Evolutionary conservation across 805 yeast genomes (phyloP).

Genomic region (Grigorovia transvaalensis): DNA sequence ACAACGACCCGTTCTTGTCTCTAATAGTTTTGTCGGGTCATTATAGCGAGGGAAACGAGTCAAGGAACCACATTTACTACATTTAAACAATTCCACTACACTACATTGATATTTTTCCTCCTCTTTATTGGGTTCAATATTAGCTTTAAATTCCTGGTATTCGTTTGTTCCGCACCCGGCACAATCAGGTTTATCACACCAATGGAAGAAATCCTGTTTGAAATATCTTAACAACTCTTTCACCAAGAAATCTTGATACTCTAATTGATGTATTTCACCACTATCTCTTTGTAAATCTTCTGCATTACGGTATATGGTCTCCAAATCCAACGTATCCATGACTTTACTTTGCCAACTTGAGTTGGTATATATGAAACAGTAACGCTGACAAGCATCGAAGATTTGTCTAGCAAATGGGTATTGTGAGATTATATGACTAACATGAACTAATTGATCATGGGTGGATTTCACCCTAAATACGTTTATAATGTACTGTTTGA

Average conservation of each 20-base stretch:
- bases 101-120: conserved; percentile 43
- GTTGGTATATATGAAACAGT: conserved; percentile 33
- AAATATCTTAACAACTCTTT: conserved; percentile 55
- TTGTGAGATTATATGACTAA: conserved; percentile 10
- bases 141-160: conserved; percentile 31
- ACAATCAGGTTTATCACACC: conserved; percentile 73
- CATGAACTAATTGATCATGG: conserved; percentile 6
- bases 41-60: conserved; percentile 71
- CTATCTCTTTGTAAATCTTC: conserved; percentile 35
- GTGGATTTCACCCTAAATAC: conserved; percentile 10
- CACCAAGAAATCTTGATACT: conserved; percentile 49
- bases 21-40: conserved; percentile 49
- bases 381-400: conserved; percentile 11
- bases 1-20: conserved; percentile 67
- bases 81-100: conserved; percentile 53
- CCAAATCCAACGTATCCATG: conserved; percentile 53
- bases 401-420: conserved; percentile 21
- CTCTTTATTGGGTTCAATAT: conserved; percentile 33
- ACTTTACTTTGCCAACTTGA: conserved; percentile 42
- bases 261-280: conserved; percentile 6
- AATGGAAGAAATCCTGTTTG: conserved; percentile 66
- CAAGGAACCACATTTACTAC: conserved; percentile 37
- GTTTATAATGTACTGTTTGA: conserved; percentile 13
- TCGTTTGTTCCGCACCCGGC: conserved; percentile 36
- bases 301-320: conserved; percentile 46